Conservation (phyloP, 2,329 filamentous ascomycete genomes). For the Xylariomycetidae sp. region DNA sequence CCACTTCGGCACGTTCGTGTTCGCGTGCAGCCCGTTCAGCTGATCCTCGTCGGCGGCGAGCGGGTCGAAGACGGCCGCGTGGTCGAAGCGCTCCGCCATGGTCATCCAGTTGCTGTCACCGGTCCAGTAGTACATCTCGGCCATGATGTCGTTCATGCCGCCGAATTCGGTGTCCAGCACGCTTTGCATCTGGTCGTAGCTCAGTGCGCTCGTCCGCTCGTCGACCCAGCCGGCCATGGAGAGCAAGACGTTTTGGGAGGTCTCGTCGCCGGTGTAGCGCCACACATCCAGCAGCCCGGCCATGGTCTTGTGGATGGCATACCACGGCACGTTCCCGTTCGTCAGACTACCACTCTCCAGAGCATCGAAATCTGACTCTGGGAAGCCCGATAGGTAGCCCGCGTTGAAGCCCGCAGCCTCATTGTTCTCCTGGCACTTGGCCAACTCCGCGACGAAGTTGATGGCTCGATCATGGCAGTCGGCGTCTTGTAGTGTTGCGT, state of each 20-base stretch:
- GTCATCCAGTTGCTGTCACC: constrained; percentile 39
- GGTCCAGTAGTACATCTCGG: constrained; percentile 41
- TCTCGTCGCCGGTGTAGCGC: constrained; percentile 35
- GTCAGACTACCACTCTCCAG: constrained; percentile 37
- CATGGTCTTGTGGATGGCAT: constrained; percentile 48
- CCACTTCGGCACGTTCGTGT: constrained; percentile 49
- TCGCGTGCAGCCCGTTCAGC: constrained; percentile 44
- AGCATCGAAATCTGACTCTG: constrained; percentile 41
- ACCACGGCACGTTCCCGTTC: constrained; percentile 48
- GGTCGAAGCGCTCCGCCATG: constrained; percentile 43
- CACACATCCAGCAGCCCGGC: constrained; percentile 46
- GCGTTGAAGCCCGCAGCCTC: constrained; percentile 33
- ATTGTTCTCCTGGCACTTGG: constrained; percentile 47
- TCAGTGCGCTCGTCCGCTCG: constrained; percentile 35
- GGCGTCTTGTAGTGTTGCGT: constrained; percentile 34
- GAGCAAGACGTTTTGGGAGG: constrained; percentile 37
- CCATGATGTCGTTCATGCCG: constrained; percentile 47
- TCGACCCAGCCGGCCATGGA: constrained; percentile 44
- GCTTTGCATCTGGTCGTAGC: constrained; percentile 38
- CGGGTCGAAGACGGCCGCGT: constrained; percentile 39
- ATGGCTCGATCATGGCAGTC: constrained; percentile 39
- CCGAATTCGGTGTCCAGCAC: constrained; percentile 45
- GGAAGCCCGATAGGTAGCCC: constrained; percentile 46
- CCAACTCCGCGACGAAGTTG: constrained; percentile 39
- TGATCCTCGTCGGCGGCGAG: constrained; percentile 38